A percentile compares a stretch with the other conserved stretches of the same genome.
Evolutionary conservation across 768 basidiomycete species (phyloP).

Genomic region (Rubroboletus satanas): DNA sequence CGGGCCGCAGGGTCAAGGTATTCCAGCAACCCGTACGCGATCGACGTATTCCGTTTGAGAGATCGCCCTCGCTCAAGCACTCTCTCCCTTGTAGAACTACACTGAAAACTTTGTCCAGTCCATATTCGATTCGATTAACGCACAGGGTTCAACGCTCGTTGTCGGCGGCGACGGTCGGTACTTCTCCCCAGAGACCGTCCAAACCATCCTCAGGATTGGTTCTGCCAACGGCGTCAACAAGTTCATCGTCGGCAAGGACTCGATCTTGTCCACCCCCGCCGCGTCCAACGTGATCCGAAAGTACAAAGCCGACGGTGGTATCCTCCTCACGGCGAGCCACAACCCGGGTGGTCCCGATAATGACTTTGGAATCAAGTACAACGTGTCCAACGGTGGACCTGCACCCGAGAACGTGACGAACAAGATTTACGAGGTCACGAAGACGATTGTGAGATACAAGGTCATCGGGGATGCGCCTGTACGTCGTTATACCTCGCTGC

Average conservation of each 20-base stretch:
- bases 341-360: slow-evolving; percentile 98
- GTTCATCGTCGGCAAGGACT: slow-evolving; percentile 88
- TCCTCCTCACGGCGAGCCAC: slow-evolving; percentile 94
- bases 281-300: slow-evolving; percentile 95
- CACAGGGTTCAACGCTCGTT: slow-evolving; percentile 79
- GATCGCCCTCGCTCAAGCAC: slow-evolving; percentile 17
- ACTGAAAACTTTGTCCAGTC: slow-evolving; percentile 98
- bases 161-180: slow-evolving; percentile 97
- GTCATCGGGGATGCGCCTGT: slow-evolving; percentile 73
- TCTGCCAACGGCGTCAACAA: slow-evolving; percentile 91
- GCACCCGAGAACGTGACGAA: slow-evolving; percentile 97
- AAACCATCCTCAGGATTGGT: slow-evolving; percentile 90
- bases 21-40: slow-evolving; percentile 88
- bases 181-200: slow-evolving; percentile 81
- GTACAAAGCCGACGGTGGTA: slow-evolving; percentile 95
- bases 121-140: slow-evolving; percentile 87
- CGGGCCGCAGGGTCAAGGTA: slow-evolving; percentile 75
- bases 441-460: slow-evolving; percentile 83
- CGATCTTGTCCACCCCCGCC: slow-evolving; percentile 94
- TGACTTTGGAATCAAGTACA: slow-evolving; percentile 99
- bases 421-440: slow-evolving; percentile 89
- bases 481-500: slow-evolving; percentile 28
- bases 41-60: slow-evolving; percentile 11
- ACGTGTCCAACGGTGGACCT: slow-evolving; percentile 95
- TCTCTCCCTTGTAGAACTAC: slow-evolving; percentile 65